Percentiles rank a stretch among this genome's conserved stretches.
Evolutionary conservation across 2,329 filamentous ascomycete species (phyloP).

Genomic region (Diaporthe citri): DNA sequence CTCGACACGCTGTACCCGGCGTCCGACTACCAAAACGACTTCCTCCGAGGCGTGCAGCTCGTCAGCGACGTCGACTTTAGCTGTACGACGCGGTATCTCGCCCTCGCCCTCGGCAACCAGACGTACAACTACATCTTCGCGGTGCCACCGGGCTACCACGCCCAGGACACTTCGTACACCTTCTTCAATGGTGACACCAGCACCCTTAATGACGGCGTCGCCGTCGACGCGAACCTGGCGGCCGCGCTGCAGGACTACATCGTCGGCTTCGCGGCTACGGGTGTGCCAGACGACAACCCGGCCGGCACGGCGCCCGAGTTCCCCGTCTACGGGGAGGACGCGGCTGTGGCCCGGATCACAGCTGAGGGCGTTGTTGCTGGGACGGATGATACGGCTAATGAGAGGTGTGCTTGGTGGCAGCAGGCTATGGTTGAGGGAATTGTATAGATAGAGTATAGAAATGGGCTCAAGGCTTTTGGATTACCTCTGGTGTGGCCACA

Average conservation of each 20-base stretch:
- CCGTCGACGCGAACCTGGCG: slow-evolving; percentile 50
- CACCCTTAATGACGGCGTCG: slow-evolving; percentile 43
- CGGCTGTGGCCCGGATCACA: slow-evolving; percentile 42
- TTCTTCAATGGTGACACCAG: slow-evolving; percentile 59
- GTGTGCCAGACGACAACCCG: slow-evolving; percentile 46
- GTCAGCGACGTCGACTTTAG: slow-evolving; percentile 58
- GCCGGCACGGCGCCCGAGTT: slow-evolving; percentile 39
- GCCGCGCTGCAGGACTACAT: slow-evolving; percentile 52
- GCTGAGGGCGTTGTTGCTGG: slow-evolving; percentile 37
- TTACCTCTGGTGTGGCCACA: too few species aligned
- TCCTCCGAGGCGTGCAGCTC: slow-evolving; percentile 56
- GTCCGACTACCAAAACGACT: slow-evolving; percentile 58
- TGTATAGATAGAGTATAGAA: slow-evolving; percentile 23
- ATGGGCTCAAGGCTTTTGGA: background rate
- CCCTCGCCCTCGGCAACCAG: slow-evolving; percentile 57
- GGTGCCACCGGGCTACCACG: slow-evolving; percentile 65
- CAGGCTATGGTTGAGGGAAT: slow-evolving; percentile 45
- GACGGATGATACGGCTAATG: slow-evolving; percentile 47
- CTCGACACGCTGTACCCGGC: slow-evolving; percentile 55
- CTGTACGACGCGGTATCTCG: slow-evolving; percentile 66
- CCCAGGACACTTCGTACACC: slow-evolving; percentile 63
- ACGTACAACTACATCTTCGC: slow-evolving; percentile 66
- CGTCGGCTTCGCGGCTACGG: slow-evolving; percentile 49
- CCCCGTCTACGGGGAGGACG: slow-evolving; percentile 44
- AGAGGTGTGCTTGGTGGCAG: slow-evolving; percentile 51